A percentile compares a stretch with the other conserved stretches of the same genome.
These are phyloP conservation scores for Rhododendron molle DNA, from an alignment of 148 eudicot genomes.

Conservation along the genomic window DNA sequence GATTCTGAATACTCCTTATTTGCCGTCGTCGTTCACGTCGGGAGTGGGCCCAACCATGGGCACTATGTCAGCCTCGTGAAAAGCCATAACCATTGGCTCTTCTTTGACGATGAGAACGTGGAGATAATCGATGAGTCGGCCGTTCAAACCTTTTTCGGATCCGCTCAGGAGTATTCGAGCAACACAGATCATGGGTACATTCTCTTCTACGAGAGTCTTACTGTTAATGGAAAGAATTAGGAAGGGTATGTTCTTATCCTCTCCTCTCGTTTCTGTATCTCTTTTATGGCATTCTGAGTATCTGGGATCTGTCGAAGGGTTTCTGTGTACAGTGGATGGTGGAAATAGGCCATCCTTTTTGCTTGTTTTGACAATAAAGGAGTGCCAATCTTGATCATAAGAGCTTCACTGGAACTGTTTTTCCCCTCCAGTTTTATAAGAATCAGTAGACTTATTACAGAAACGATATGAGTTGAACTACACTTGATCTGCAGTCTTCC, in stretches of 20 bases:
- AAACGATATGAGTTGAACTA: not conserved
- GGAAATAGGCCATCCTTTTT: conserved; percentile 9
- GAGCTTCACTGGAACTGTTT: conserved; percentile 8
- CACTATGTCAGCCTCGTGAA: conserved; percentile 87
- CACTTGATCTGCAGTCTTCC: not conserved
- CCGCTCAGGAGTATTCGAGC: conserved; percentile 80
- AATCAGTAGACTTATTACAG: conserved; percentile 4
- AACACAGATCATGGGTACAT: conserved; percentile 90
- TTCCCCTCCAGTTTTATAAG: not conserved
- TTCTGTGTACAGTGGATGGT: conserved; percentile 22
- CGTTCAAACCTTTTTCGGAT: conserved; percentile 79
- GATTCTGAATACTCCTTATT: conserved; percentile 81
- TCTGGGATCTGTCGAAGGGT: not conserved
- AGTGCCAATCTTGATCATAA: conserved; percentile 7
- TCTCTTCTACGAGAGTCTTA: conserved; percentile 70
- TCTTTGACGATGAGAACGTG: conserved; percentile 81
- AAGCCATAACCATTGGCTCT: conserved; percentile 87
- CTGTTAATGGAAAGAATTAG: not conserved
- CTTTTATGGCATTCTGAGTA: conserved; percentile 1
- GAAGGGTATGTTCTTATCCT: not conserved
- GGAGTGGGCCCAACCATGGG: conserved; percentile 77
- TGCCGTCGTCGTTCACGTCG: conserved; percentile 84
- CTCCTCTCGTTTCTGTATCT: not conserved
- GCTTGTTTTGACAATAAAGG: conserved; percentile 1
- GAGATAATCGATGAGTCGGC: conserved; percentile 90